Evolutionary conservation across 1,284 basidiomycete genomes (phyloP).

Genomic region (Ceratobasidium sp.): DNA sequence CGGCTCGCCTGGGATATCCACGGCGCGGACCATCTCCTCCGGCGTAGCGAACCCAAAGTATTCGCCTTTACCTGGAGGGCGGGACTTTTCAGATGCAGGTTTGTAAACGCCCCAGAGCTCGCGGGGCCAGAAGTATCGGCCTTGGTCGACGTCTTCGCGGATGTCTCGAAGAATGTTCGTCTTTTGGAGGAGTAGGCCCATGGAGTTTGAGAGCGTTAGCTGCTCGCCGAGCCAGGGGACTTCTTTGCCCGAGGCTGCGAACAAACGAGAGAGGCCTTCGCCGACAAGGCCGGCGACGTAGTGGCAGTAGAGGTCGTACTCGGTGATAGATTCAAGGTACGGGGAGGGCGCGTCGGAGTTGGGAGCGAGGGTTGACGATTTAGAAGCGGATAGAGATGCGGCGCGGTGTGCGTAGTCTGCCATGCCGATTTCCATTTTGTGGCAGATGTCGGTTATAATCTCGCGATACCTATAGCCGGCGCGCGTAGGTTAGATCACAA

Average conservation of each 20-base stretch:
- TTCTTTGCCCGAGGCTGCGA: conserved; percentile 91
- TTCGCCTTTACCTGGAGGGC: conserved; percentile 53
- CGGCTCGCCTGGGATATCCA: conserved; percentile 61
- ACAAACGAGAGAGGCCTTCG: conserved; percentile 94
- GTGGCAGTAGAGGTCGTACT: conserved; percentile 98
- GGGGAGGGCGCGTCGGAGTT: conserved; percentile 68
- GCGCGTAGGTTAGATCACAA: conserved; percentile 38
- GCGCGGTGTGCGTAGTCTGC: conserved; percentile 93
- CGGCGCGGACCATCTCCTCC: conserved; percentile 65
- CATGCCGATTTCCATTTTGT: conserved; percentile 96
- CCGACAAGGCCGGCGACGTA: conserved; percentile 99
- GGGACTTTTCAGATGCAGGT: conserved; percentile 51
- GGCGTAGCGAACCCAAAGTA: conserved; percentile 78
- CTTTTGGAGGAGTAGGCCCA: conserved; percentile 98
- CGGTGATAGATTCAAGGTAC: conserved; percentile 76
- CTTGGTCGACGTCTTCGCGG: conserved; percentile 90
- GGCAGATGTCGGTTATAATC: conserved; percentile 86
- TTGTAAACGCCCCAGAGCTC: conserved; percentile 82
- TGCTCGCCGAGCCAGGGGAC: conserved; percentile 81
- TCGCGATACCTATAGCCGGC: conserved; percentile 74
- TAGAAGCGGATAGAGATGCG: conserved; percentile 56
- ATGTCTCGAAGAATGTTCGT: conserved; percentile 98
- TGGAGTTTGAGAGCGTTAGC: conserved; percentile 91
- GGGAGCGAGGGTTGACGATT: conserved; percentile 9
- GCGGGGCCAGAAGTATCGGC: conserved; percentile 94